A percentile compares a stretch with the other conserved stretches of the same genome.
These are phyloP conservation scores for Cardamine resedifolia DNA, from an alignment of 345 rosid species.

Conservation along the genomic window DNA sequence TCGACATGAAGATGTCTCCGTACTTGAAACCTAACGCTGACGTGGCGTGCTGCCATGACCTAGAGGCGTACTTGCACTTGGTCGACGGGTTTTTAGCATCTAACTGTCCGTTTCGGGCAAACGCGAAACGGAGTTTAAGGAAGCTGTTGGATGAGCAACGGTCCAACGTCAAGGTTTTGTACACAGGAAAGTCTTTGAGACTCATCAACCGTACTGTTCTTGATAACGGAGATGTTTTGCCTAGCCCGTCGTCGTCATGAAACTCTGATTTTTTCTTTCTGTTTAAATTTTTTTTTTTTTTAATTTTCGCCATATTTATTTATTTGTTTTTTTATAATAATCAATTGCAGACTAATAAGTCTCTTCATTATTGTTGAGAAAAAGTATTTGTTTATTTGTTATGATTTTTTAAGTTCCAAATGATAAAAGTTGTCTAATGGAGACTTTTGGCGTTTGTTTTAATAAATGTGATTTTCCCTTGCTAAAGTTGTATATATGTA, in stretches of 20 bases:
- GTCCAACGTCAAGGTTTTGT: slow-evolving; percentile 77
- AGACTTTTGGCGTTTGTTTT: background rate
- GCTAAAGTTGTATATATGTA: background rate
- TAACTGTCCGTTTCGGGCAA: slow-evolving; percentile 78
- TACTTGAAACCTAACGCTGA: slow-evolving; percentile 60
- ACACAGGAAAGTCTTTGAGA: slow-evolving; percentile 59
- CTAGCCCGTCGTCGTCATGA: slow-evolving; percentile 37
- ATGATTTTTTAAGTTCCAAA: background rate
- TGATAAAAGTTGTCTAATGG: background rate
- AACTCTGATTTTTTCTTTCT: background rate
- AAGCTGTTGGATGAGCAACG: slow-evolving; percentile 71
- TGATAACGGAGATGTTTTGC: slow-evolving; percentile 29
- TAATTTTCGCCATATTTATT: background rate
- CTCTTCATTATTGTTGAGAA: background rate
- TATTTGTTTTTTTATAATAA: background rate
- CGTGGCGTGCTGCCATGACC: slow-evolving; percentile 81
- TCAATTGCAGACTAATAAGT: background rate
- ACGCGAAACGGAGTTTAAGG: slow-evolving; percentile 86
- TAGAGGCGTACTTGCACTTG: slow-evolving; percentile 74
- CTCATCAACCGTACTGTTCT: background rate
- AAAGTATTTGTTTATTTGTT: background rate
- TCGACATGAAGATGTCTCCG: slow-evolving; percentile 74
- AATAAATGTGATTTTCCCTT: background rate
- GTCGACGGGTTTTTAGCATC: slow-evolving; percentile 84
- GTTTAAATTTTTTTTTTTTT: background rate